phyloP scores from a whole-genome alignment of 306 rosid species.

The Gleditsia sinensis region DNA sequence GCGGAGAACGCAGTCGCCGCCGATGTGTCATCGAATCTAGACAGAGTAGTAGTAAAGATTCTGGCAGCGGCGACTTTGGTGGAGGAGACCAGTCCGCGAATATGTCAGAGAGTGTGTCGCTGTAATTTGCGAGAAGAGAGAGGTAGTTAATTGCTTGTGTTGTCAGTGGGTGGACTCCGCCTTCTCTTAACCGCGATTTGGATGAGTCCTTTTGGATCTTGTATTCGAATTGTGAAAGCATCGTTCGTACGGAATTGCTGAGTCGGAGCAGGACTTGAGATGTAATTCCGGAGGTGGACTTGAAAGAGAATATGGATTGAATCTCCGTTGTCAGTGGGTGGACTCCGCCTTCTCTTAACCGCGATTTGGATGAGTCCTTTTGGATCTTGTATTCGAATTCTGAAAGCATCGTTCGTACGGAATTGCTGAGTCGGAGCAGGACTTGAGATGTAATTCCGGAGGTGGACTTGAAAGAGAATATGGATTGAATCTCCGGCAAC shows the following conservation, averaged over 20 bases:
- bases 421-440: slow-evolving; percentile 41
- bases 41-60: slow-evolving; percentile 40
- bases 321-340: slow-evolving; percentile 61
- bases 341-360: slow-evolving; percentile 41
- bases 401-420: slow-evolving; percentile 38
- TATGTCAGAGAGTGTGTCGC: slow-evolving; percentile 52
- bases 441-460: slow-evolving; percentile 46
- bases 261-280: slow-evolving; percentile 48
- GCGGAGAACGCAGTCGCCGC: slow-evolving; percentile 24
- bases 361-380: slow-evolving; percentile 49
- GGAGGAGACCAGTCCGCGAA: slow-evolving; percentile 45
- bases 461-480: slow-evolving; percentile 56
- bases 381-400: slow-evolving; percentile 56
- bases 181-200: slow-evolving; percentile 31
- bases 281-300: slow-evolving; percentile 40
- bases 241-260: slow-evolving; percentile 40
- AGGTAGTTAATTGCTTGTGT: slow-evolving; percentile 49
- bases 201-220: slow-evolving; percentile 54
- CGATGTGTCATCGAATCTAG: slow-evolving; percentile 30
- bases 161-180: slow-evolving; percentile 58
- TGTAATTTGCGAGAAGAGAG: slow-evolving; percentile 59
- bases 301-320: slow-evolving; percentile 55
- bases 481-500: slow-evolving; percentile 65
- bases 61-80: slow-evolving; percentile 34
- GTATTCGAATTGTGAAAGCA: slow-evolving; percentile 51